A percentile compares a stretch with the other conserved stretches of the same genome.
phyloP scores from a whole-genome alignment of 192 early-diverging fungal genomes.

The Lobosporangium transversale region DNA sequence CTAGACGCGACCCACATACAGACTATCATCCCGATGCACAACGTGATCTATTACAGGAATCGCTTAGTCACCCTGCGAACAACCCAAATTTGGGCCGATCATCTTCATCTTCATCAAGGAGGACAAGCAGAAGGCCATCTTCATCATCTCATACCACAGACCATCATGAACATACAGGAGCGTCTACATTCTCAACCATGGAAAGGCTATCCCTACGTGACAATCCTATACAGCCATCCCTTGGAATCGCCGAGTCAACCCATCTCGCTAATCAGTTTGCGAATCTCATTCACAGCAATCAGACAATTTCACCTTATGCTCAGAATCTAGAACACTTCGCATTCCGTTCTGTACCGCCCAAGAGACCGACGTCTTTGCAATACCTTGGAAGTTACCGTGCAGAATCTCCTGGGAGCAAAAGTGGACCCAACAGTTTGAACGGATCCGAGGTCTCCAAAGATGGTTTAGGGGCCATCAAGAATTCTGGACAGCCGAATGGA shows the following conservation, averaged over 20 bases:
- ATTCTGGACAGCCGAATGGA: conserved; percentile 10
- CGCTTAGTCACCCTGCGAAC: conserved; percentile 28
- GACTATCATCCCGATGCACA: conserved; percentile 30
- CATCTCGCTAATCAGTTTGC: conserved; percentile 91
- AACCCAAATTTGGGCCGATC: neutral
- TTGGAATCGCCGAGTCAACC: conserved; percentile 58
- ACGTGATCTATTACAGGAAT: conserved; percentile 38
- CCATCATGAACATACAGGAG: conserved; percentile 1
- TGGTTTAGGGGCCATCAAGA: conserved; percentile 5
- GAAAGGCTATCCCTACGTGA: conserved; percentile 25
- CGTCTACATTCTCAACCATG: conserved; percentile 1
- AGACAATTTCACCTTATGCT: conserved; percentile 88
- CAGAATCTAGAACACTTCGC: conserved; percentile 83
- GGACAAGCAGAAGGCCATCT: too few species aligned
- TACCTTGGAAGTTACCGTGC: conserved; percentile 15
- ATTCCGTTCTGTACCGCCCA: conserved; percentile 69
- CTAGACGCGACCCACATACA: conserved; percentile 45
- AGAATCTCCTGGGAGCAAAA: conserved; percentile 21
- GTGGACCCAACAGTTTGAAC: conserved; percentile 18
- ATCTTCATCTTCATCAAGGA: neutral
- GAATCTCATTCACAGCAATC: conserved; percentile 82
- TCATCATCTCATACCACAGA: conserved; percentile 32
- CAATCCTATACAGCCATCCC: conserved; percentile 1
- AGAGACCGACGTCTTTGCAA: conserved; percentile 38
- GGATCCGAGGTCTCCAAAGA: conserved; percentile 15